A percentile compares a stretch with the other conserved stretches of the same genome.
Evolutionary conservation across 495 filamentous ascomycete species (phyloP).

Genomic region (Parathielavia hyrcaniae): DNA sequence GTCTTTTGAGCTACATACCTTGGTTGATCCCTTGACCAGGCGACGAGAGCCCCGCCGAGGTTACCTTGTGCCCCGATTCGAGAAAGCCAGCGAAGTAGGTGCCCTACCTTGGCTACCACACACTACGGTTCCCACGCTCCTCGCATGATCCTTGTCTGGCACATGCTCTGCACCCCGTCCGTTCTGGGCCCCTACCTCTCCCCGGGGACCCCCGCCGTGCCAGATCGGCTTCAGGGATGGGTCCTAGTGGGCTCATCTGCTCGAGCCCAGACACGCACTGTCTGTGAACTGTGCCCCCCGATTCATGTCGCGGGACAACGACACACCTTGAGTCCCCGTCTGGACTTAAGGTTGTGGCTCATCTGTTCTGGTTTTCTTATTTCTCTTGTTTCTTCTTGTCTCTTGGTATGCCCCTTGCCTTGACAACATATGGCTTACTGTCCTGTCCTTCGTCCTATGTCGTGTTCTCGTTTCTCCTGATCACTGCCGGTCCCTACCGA

Average conservation of each 20-base stretch:
- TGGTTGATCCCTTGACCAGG: no score
- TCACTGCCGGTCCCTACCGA: background rate
- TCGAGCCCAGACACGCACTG: slow-evolving; percentile 29
- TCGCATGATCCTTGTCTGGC: background rate
- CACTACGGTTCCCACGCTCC: background rate
- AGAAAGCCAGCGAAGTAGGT: no score
- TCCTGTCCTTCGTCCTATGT: background rate
- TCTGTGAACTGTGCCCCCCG: slow-evolving; percentile 31
- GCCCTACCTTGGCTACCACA: no score
- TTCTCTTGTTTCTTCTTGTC: slow-evolving; percentile 10
- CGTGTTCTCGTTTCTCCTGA: background rate
- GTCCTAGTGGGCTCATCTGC: slow-evolving; percentile 4
- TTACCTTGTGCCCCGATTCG: no score
- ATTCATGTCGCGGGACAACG: slow-evolving; percentile 30
- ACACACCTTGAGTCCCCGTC: slow-evolving; percentile 24
- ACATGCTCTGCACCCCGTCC: background rate
- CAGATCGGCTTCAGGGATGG: background rate
- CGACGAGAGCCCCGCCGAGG: no score
- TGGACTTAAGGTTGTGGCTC: slow-evolving; percentile 11
- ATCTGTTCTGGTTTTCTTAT: slow-evolving; percentile 9
- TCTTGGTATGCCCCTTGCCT: slow-evolving; percentile 10
- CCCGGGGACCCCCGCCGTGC: background rate
- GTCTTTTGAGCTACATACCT: no score
- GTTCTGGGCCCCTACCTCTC: background rate
- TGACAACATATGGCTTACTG: background rate